Evolutionary conservation across 208 protist species (phyloP).

Genomic region (Lotmaria passim): DNA sequence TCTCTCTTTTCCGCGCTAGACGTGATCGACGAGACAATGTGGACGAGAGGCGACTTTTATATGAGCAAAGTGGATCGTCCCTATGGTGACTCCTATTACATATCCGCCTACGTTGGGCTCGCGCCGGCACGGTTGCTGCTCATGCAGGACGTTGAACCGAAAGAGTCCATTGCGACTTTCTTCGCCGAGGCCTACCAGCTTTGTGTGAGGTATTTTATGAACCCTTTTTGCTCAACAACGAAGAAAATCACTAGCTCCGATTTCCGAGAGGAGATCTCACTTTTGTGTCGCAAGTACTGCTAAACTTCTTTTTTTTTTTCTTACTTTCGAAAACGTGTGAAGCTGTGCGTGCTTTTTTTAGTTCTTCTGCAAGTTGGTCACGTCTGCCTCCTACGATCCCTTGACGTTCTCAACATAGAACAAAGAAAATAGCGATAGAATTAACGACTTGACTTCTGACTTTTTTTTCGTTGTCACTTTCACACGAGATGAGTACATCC

Average conservation of each 20-base stretch:
- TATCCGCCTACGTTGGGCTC: slow-evolving; percentile 65
- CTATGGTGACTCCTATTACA: slow-evolving; percentile 50
- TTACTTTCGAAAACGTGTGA: too few relatives aligned
- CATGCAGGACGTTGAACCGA: slow-evolving; percentile 59
- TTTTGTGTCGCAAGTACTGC: slow-evolving; percentile 32
- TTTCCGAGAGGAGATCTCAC: slow-evolving; percentile 26
- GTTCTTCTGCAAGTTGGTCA: background rate
- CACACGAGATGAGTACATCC: too few relatives aligned
- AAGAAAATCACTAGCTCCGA: slow-evolving; percentile 30
- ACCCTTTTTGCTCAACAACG: slow-evolving; percentile 40
- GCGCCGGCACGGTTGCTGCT: slow-evolving; percentile 54
- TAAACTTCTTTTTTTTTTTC: slow-evolving; percentile 15
- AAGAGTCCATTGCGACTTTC: slow-evolving; percentile 43
- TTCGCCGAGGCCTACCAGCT: slow-evolving; percentile 55
- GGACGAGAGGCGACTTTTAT: slow-evolving; percentile 50
- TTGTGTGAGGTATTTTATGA: slow-evolving; percentile 59
- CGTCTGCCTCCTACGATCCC: too few relatives aligned
- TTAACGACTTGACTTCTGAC: too few relatives aligned
- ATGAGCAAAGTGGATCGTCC: slow-evolving; percentile 54
- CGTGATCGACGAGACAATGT: slow-evolving; percentile 57
- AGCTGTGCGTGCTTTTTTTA: background rate
- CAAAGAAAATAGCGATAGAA: too few relatives aligned
- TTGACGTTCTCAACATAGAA: too few relatives aligned
- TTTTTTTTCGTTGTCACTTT: too few relatives aligned
- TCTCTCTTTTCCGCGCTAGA: slow-evolving; percentile 55